Percentiles rank a stretch among this genome's conserved stretches.
These are phyloP conservation scores for Rhizopus arrhizus DNA, from an alignment of 371 early-diverging fungal genomes.

Conservation along the genomic window DNA sequence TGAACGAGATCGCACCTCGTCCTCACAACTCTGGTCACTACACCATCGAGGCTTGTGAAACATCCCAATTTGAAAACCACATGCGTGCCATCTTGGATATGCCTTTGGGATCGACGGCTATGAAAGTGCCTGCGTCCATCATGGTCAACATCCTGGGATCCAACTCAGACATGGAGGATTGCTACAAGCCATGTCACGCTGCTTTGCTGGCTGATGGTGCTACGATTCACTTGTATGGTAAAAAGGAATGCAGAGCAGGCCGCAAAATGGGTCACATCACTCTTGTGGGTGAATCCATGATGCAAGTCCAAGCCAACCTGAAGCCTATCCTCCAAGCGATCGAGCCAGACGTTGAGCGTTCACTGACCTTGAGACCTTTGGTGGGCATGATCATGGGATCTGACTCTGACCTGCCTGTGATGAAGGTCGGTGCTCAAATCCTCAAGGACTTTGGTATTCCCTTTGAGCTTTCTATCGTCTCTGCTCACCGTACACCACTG, in stretches of 20 bases:
- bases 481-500: slow-evolving; percentile 94
- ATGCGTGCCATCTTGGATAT: slow-evolving; percentile 90
- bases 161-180: slow-evolving; percentile 57
- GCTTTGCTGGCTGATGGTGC: slow-evolving; percentile 81
- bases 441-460: slow-evolving; percentile 88
- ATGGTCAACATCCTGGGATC: slow-evolving; percentile 95
- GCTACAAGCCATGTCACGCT: slow-evolving; percentile 67
- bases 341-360: slow-evolving; percentile 56
- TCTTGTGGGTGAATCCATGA: slow-evolving; percentile 82
- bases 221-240: slow-evolving; percentile 93
- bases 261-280: slow-evolving; percentile 98
- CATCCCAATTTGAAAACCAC: slow-evolving; percentile 97
- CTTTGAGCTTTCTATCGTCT: slow-evolving; percentile 92
- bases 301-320: slow-evolving; percentile 66
- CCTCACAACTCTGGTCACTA: slow-evolving; percentile 99
- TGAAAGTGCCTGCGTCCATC: slow-evolving; percentile 88
- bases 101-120: slow-evolving; percentile 86
- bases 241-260: slow-evolving; percentile 80
- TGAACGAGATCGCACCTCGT: slow-evolving; percentile 97
- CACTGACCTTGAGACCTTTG: slow-evolving; percentile 63
- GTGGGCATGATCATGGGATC: slow-evolving; percentile 98
- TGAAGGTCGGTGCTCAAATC: slow-evolving; percentile 88
- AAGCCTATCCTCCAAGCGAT: slow-evolving; percentile 65
- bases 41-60: slow-evolving; percentile 95
- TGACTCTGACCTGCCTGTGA: slow-evolving; percentile 93